A percentile compares a stretch with the other conserved stretches of the same genome.
phyloP scores from a whole-genome alignment of 208 protist species.

The Wallacemonas sp. region DNA sequence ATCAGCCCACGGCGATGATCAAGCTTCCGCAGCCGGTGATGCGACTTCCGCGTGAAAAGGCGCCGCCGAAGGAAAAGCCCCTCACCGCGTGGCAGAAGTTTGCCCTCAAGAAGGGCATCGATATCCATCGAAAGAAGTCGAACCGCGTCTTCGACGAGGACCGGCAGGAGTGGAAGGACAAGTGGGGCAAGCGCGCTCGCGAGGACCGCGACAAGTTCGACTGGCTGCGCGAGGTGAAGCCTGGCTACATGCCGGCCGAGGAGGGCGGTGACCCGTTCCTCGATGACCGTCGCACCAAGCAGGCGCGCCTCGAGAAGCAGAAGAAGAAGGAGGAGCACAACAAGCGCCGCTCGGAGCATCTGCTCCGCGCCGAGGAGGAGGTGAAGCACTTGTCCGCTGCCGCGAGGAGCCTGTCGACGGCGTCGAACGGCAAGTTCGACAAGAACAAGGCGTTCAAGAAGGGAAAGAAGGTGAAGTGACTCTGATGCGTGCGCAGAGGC shows the following conservation, averaged over 20 bases:
- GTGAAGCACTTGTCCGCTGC: slow-evolving; percentile 79
- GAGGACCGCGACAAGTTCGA: slow-evolving; percentile 90
- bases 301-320: slow-evolving; percentile 83
- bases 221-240: slow-evolving; percentile 92
- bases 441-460: slow-evolving; percentile 69
- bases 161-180: slow-evolving; percentile 90
- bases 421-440: slow-evolving; percentile 93
- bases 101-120: slow-evolving; percentile 92
- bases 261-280: slow-evolving; percentile 93
- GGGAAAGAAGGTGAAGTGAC: slow-evolving; percentile 45
- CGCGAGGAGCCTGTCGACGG: slow-evolving; percentile 74
- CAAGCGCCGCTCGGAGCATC: slow-evolving; percentile 77
- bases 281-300: slow-evolving; percentile 83
- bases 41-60: slow-evolving; percentile 92
- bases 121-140: slow-evolving; percentile 86
- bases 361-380: slow-evolving; percentile 71
- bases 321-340: slow-evolving; percentile 93
- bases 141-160: slow-evolving; percentile 92
- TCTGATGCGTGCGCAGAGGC: background rate
- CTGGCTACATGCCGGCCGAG: slow-evolving; percentile 80
- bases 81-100: slow-evolving; percentile 94
- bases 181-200: slow-evolving; percentile 91
- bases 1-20: slow-evolving; percentile 60
- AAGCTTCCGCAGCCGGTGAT: slow-evolving; percentile 83
- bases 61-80: slow-evolving; percentile 83